phyloP scores from a whole-genome alignment of 768 basidiomycete species.

The Goffeauzyma gilvescens region DNA sequence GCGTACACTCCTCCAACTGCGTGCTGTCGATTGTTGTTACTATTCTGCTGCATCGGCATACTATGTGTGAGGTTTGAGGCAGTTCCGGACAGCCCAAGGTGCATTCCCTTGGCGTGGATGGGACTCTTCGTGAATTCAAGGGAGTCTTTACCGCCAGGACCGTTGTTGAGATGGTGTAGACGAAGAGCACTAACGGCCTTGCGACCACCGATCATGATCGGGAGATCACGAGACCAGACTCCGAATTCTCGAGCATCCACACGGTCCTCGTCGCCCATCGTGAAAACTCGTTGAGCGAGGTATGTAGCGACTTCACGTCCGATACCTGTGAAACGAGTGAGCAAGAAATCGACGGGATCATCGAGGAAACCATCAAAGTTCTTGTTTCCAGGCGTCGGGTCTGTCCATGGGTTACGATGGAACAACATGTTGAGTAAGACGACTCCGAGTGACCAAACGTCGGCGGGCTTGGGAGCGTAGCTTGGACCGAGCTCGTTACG shows the following conservation, averaged over 20 bases:
- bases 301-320: constrained; percentile 57
- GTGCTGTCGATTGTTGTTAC: no score
- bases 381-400: constrained; percentile 64
- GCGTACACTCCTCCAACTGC: no score
- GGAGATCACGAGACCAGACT: constrained; percentile 64
- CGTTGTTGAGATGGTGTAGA: constrained; percentile 7
- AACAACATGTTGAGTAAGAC: constrained; percentile 99
- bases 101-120: constrained; percentile 6
- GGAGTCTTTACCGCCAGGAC: neutral
- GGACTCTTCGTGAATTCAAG: constrained; percentile 11
- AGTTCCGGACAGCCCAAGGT: constrained; percentile 13
- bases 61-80: constrained; percentile 14
- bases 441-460: constrained; percentile 97
- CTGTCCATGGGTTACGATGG: constrained; percentile 96
- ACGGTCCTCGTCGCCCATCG: constrained; percentile 47
- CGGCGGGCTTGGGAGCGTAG: constrained; percentile 82
- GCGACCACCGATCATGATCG: constrained; percentile 41
- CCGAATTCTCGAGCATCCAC: constrained; percentile 71
- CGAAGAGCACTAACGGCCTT: constrained; percentile 23
- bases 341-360: constrained; percentile 67
- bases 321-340: constrained; percentile 60
- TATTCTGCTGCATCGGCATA: no score
- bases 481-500: constrained; percentile 90
- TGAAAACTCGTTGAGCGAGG: constrained; percentile 67
- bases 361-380: constrained; percentile 57